Evolutionary conservation across 495 filamentous ascomycete species (phyloP), one percentile per base, ranked within the genome.

Genomic region (Aspergillus sparsus): DNA sequence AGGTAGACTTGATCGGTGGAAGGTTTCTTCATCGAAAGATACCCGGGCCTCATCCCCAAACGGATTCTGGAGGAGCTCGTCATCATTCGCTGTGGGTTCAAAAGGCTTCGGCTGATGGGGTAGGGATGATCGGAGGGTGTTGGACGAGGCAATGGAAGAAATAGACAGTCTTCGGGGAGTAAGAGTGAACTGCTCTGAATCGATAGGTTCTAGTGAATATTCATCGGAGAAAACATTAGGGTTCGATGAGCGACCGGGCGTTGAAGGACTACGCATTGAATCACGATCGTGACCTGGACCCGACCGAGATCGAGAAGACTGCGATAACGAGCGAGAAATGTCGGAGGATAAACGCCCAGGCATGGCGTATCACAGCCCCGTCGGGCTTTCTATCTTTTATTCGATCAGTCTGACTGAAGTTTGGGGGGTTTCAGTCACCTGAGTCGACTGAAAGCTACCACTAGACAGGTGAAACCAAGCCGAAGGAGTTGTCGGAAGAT

Each of bases 161-260:
- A 68, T 53, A 16, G 67, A 71, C 9, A 72, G 68, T 62, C 71
- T 73, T 58, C 57, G 69, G 41, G 68, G 65, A 21, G 69, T 67
- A 46, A 72, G 68, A 35, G 68, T 68, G 41, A 70, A 68, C 46
- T 71, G 68, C 49, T 76, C 73, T 41, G 70, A 57, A 53, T 78
- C 68, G 49, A 79, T 65, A 16, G 75, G 66, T 61, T 82, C 75
- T 65, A 82, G 62, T 4, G 80, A 77, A 63, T 79, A 81, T 49
- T 82, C 80, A 64, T 83, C 81, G 46, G 80, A 77, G 66, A 83
- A 83, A 41, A 81, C 76, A 68, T 81, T 80, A 39, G 78, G 77
- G 52, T 80, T 80, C 34, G 73, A 76, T 32, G 66, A 72, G 67
- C 68, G 75, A 70, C 70, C 60, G 49, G 73, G 74, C 31, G 55